Evolutionary conservation across 805 yeast genomes (phyloP), one percentile per base, ranked within the genome.

Genomic region (Priceomyces fermenticarens): DNA sequence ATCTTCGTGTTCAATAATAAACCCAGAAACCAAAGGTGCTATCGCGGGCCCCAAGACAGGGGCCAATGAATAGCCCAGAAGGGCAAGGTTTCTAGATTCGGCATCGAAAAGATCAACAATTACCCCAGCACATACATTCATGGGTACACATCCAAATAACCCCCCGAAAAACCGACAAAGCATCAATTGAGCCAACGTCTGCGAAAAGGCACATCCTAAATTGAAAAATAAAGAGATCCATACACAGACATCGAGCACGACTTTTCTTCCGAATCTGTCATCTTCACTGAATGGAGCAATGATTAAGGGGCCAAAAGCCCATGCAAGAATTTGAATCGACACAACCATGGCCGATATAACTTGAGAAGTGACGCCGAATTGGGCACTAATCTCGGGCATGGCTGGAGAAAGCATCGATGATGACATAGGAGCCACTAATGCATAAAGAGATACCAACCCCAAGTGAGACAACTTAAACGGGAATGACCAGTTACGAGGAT

Each of bases 351-450:
- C 52, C 16, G 47, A 32, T 1, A 67, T 46, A 7, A 59, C 50
- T 3, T 41, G 30, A 2, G 57, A 54, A 3, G 47, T 48, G 29
- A 67, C 62, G 15, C 54, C 43, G 27, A 67, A 61, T 3, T 65
- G 70, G 4, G 39, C 37, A 1, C 65, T 51, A 6, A 67, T 53
- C 25, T 51, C 49, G 13, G 53, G 34, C 45, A 60, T 52, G 2
- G 72, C 72, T 0, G 72, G 73, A 2, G 70, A 63, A 16, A 59
- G 46, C 38, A 67, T 65, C 5, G 73, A 65, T 6, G 72, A 65
- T 3, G 71, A 65, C 63, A 67, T 65, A 10, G 72, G 72, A 2
- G 71, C 62, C 6, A 67, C 55, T 35, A 67, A 54, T 3, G 71
- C 63, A 46, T 65, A 67, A 13, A 65, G 39, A 0, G 70, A 59